A percentile compares a stretch with the other conserved stretches of the same genome.
phyloP scores from a whole-genome alignment of 768 basidiomycete genomes.

The Phaeotremella fagi region DNA sequence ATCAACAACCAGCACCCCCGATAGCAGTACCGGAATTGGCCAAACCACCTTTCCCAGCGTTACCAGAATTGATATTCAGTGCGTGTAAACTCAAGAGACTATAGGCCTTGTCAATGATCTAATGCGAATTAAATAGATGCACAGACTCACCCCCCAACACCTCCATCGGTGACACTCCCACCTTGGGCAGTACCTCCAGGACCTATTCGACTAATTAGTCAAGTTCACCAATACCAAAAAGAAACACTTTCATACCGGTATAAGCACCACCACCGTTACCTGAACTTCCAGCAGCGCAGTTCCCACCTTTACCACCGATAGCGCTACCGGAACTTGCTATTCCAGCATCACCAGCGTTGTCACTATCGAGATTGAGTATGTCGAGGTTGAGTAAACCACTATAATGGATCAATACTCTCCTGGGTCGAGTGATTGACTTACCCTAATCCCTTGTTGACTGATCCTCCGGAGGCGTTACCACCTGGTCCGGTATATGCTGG shows the following conservation, averaged over 20 bases:
- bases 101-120: neutral
- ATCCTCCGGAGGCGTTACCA: constrained; percentile 31
- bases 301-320: constrained; percentile 18
- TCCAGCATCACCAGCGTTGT: constrained; percentile 37
- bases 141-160: constrained; percentile 18
- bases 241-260: constrained; percentile 10
- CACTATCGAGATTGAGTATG: constrained; percentile 34
- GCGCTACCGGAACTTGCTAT: constrained; percentile 32
- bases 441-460: constrained; percentile 11
- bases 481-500: constrained; percentile 32
- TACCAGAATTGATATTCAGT: constrained; percentile 35
- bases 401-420: neutral
- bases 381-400: constrained; percentile 34
- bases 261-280: constrained; percentile 23
- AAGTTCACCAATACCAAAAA: too few relatives aligned
- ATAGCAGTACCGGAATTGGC: constrained; percentile 31
- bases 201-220: constrained; percentile 9
- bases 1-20: constrained; percentile 14
- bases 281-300: constrained; percentile 2
- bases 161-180: constrained; percentile 15
- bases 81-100: constrained; percentile 35
- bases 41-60: constrained; percentile 36
- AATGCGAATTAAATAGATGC: neutral
- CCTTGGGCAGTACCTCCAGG: constrained; percentile 30
- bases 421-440: neutral